Conservation (phyloP, 2,329 filamentous ascomycete species). For the Colletotrichum sublineola region DNA sequence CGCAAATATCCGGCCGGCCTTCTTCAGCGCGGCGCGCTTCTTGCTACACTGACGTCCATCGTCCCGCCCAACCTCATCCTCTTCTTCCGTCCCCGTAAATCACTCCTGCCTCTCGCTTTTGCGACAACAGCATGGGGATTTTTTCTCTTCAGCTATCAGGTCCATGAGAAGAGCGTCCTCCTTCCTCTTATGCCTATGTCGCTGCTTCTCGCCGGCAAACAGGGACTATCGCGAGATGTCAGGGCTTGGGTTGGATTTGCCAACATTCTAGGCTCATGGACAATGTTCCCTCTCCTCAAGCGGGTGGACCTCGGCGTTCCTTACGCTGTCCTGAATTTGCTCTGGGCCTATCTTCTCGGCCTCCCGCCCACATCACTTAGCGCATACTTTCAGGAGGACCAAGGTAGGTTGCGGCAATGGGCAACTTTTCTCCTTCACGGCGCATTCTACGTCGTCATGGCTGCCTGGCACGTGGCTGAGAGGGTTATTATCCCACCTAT, state of each 20-base stretch:
- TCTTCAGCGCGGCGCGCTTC: slow-evolving; percentile 82
- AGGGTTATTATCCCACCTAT: slow-evolving; percentile 75
- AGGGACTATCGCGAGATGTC: slow-evolving; percentile 80
- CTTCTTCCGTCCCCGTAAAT: slow-evolving; percentile 81
- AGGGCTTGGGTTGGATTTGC: slow-evolving; percentile 97
- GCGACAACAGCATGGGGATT: slow-evolving; percentile 94
- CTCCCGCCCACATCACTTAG: slow-evolving; percentile 82
- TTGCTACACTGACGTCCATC: slow-evolving; percentile 81
- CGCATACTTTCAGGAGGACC: slow-evolving; percentile 72
- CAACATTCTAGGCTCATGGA: slow-evolving; percentile 91
- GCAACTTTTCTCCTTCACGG: slow-evolving; percentile 78
- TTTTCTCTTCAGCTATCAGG: slow-evolving; percentile 97
- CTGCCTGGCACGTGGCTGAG: slow-evolving; percentile 84
- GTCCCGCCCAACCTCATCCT: slow-evolving; percentile 83
- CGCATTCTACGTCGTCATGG: slow-evolving; percentile 82
- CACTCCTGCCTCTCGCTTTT: slow-evolving; percentile 83
- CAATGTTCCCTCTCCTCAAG: slow-evolving; percentile 90
- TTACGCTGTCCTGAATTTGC: slow-evolving; percentile 84
- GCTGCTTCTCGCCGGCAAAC: slow-evolving; percentile 81
- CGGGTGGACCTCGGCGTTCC: slow-evolving; percentile 87
- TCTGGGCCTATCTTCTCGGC: slow-evolving; percentile 94
- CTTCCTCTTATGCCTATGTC: slow-evolving; percentile 96
- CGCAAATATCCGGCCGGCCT: slow-evolving; percentile 77
- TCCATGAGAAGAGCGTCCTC: slow-evolving; percentile 97
- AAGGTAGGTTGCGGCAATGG: slow-evolving; percentile 63